Conservation (phyloP, 441 rosid species). For the Euphorbia celastroides region DNA sequence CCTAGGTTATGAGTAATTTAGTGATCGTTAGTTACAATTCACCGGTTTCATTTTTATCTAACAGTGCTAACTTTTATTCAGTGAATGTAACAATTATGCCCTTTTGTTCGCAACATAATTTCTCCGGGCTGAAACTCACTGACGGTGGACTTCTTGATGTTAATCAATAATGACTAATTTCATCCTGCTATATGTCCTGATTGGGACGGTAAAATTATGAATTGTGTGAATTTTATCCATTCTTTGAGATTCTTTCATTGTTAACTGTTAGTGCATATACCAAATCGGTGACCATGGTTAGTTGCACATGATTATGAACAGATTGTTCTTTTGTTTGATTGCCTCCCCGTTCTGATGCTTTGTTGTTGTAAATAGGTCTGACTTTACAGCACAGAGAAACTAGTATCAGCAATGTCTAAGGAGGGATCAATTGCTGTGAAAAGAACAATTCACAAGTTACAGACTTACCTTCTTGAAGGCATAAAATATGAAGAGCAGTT, state of each 20-base stretch:
- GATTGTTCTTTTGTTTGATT: neutral
- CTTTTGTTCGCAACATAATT: neutral
- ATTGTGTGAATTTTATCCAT: neutral
- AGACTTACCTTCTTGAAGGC: constrained; percentile 59
- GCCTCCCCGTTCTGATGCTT: neutral
- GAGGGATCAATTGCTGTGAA: constrained; percentile 30
- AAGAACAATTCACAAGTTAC: constrained; percentile 53
- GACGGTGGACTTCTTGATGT: neutral
- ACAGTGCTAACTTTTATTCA: neutral
- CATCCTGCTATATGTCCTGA: neutral
- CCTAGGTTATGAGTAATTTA: too few relatives aligned
- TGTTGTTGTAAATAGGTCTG: neutral
- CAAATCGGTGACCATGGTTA: neutral
- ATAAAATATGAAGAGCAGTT: constrained; percentile 49
- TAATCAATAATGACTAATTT: neutral
- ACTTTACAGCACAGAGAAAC: neutral
- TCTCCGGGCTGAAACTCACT: neutral
- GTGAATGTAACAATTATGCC: neutral
- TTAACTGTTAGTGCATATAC: neutral
- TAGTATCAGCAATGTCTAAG: constrained; percentile 25
- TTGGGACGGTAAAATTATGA: too few relatives aligned
- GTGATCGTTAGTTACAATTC: too few relatives aligned
- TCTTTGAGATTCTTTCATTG: too few relatives aligned
- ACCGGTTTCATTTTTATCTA: too few relatives aligned
- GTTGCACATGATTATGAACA: neutral